Evolutionary conservation across 169 alveolate species (phyloP).

Genomic region (Plasmodium yoelii): DNA sequence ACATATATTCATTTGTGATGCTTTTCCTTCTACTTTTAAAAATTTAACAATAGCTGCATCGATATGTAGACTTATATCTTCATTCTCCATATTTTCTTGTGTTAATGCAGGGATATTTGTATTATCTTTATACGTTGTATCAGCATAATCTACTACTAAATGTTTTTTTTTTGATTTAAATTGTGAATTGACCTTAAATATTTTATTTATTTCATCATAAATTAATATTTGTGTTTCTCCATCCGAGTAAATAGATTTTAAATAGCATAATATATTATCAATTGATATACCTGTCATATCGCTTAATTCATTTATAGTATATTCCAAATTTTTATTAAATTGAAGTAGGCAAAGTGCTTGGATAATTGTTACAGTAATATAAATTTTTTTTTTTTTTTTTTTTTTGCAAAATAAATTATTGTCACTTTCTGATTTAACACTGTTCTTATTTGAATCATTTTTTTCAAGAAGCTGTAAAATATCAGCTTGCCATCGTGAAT

Average conservation of each 20-base stretch:
- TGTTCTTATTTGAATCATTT: not conserved
- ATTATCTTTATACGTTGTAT: slow-evolving; percentile 35
- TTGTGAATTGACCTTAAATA: slow-evolving; percentile 22
- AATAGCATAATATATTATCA: slow-evolving; percentile 38
- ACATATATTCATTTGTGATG: slow-evolving; percentile 62
- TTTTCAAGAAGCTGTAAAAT: not conserved
- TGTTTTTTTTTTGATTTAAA: slow-evolving; percentile 37
- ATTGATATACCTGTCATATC: slow-evolving; percentile 14
- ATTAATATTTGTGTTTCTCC: slow-evolving; percentile 49
- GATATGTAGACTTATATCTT: slow-evolving; percentile 55
- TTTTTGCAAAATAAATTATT: not conserved
- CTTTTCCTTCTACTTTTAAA: slow-evolving; percentile 40
- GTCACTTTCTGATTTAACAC: not conserved
- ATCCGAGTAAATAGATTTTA: slow-evolving; percentile 26
- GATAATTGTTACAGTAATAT: slow-evolving; percentile 37
- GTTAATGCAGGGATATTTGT: slow-evolving; percentile 34
- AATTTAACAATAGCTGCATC: slow-evolving; percentile 71
- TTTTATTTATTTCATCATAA: slow-evolving; percentile 37
- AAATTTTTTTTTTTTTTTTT: slow-evolving; percentile 18
- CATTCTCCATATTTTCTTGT: slow-evolving; percentile 34
- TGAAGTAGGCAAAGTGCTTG: slow-evolving; percentile 40
- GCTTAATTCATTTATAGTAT: slow-evolving; percentile 28
- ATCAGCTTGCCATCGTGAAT: not conserved
- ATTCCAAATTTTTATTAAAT: slow-evolving; percentile 44
- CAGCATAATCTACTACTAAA: slow-evolving; percentile 38